Evolutionary conservation across 805 yeast genomes (phyloP).

Genomic region (Metschnikowia picachoensis): DNA sequence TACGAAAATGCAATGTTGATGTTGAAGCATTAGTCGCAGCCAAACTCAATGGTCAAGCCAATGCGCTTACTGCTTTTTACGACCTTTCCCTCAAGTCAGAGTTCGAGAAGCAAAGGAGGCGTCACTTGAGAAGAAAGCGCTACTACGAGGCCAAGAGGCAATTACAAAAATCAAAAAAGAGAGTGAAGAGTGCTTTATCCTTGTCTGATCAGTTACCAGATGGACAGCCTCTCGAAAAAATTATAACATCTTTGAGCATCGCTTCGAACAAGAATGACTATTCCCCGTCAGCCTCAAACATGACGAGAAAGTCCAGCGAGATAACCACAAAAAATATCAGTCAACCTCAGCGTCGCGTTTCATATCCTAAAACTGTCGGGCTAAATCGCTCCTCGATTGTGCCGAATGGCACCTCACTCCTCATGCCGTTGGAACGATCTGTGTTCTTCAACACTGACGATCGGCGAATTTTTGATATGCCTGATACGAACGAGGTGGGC

Average conservation of each 20-base stretch:
- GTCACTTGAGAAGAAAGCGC: conserved; percentile 28
- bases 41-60: conserved; percentile 58
- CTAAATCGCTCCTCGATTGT: too few species aligned
- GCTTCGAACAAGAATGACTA: conserved; percentile 21
- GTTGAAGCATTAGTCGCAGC: conserved; percentile 55
- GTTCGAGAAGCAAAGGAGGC: conserved; percentile 30
- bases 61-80: conserved; percentile 73
- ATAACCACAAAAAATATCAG: background rate
- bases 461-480: conserved; percentile 4
- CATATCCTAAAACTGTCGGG: background rate
- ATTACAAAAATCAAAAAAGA: conserved; percentile 27
- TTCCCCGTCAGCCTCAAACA: conserved; percentile 6
- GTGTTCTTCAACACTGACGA: conserved; percentile 25
- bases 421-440: conserved; percentile 14
- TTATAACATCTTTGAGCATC: conserved; percentile 35
- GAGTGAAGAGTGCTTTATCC: conserved; percentile 36
- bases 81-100: conserved; percentile 58
- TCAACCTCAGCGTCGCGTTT: background rate
- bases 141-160: conserved; percentile 32
- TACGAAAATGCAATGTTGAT: conserved; percentile 62
- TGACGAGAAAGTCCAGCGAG: conserved; percentile 7
- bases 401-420: background rate
- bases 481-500: conserved; percentile 5
- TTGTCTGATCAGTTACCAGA: conserved; percentile 26
- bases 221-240: conserved; percentile 37